Evolutionary conservation across 1,284 basidiomycete species (phyloP).

Genomic region (Cutaneotrichosporon arboriforme): DNA sequence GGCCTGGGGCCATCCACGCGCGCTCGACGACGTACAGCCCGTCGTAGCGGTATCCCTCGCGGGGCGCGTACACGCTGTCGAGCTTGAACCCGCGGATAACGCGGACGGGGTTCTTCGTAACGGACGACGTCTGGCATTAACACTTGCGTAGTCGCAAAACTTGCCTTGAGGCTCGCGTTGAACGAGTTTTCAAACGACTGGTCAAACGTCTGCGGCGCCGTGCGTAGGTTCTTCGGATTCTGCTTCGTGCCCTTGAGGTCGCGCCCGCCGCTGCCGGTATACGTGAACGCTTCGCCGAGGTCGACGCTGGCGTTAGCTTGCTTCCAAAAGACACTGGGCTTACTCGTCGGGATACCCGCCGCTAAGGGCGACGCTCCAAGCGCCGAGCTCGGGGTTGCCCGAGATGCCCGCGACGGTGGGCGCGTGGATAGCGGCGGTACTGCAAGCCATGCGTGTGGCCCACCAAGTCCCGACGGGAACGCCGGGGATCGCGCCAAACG

Average conservation of each 20-base stretch:
- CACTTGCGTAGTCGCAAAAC: too few relatives aligned
- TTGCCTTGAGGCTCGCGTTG: slow-evolving; percentile 42
- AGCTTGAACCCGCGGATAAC: slow-evolving; percentile 51
- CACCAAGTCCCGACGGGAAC: slow-evolving; percentile 38
- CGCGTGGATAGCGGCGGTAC: slow-evolving; percentile 38
- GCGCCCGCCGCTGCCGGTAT: slow-evolving; percentile 37
- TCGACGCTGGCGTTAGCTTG: slow-evolving; percentile 25
- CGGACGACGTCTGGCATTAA: slow-evolving; percentile 22
- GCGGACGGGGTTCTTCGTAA: slow-evolving; percentile 46
- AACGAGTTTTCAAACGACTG: slow-evolving; percentile 43
- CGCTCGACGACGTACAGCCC: slow-evolving; percentile 47
- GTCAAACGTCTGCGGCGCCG: slow-evolving; percentile 47
- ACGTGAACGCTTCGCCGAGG: slow-evolving; percentile 38
- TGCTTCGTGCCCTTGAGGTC: slow-evolving; percentile 43
- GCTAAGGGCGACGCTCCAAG: slow-evolving; percentile 46
- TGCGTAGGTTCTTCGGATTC: slow-evolving; percentile 47
- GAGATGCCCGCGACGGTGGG: slow-evolving; percentile 39
- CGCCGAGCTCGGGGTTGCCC: slow-evolving; percentile 35
- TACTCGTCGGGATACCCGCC: slow-evolving; percentile 46
- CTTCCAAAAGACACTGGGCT: slow-evolving; percentile 7
- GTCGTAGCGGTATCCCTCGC: slow-evolving; percentile 47
- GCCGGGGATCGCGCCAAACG: slow-evolving; percentile 36
- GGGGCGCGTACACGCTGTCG: slow-evolving; percentile 30
- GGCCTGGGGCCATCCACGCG: slow-evolving; percentile 39
- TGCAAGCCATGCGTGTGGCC: slow-evolving; percentile 37